Percentiles rank a stretch among this genome's conserved stretches.
These are phyloP conservation scores for Corynespora cassiicola DNA, from an alignment of 2,329 filamentous ascomycete species.

Conservation along the genomic window DNA sequence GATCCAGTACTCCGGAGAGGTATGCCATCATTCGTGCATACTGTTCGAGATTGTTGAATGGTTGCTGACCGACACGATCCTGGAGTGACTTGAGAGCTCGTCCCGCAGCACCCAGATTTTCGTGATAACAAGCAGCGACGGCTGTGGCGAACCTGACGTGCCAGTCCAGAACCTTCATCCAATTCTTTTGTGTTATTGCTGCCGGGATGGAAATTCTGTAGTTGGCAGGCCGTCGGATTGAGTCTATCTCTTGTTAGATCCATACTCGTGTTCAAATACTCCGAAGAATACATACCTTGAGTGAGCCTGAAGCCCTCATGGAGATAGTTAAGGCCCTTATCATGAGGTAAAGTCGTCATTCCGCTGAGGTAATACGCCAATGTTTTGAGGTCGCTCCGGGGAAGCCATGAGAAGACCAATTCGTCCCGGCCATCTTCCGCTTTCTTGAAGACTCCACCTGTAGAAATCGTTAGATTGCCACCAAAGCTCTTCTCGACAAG, in stretches of 20 bases:
- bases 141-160: slow-evolving; percentile 76
- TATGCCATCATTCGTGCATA: slow-evolving; percentile 69
- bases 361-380: slow-evolving; percentile 66
- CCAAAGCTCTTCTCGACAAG: slow-evolving; percentile 45
- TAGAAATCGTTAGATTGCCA: slow-evolving; percentile 45
- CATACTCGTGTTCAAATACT: no score
- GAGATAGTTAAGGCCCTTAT: slow-evolving; percentile 62
- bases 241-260: slow-evolving; percentile 16
- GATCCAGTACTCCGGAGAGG: slow-evolving; percentile 75
- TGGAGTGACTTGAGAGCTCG: slow-evolving; percentile 26
- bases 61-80: slow-evolving; percentile 48
- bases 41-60: slow-evolving; percentile 44
- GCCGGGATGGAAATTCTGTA: slow-evolving; percentile 27
- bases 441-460: slow-evolving; percentile 53
- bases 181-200: slow-evolving; percentile 57
- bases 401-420: slow-evolving; percentile 66
- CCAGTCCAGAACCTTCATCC: slow-evolving; percentile 70
- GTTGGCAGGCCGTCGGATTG: slow-evolving; percentile 24
- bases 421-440: slow-evolving; percentile 45
- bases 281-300: slow-evolving; percentile 43
- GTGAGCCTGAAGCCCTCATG: slow-evolving; percentile 63
- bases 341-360: slow-evolving; percentile 61
- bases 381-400: slow-evolving; percentile 64
- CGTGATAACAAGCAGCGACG: slow-evolving; percentile 72
- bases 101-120: slow-evolving; percentile 66